Percentiles rank a stretch among this genome's conserved stretches.
Evolutionary conservation across 2,329 filamentous ascomycete genomes (phyloP).

Genomic region (Colletotrichum cuscutae): DNA sequence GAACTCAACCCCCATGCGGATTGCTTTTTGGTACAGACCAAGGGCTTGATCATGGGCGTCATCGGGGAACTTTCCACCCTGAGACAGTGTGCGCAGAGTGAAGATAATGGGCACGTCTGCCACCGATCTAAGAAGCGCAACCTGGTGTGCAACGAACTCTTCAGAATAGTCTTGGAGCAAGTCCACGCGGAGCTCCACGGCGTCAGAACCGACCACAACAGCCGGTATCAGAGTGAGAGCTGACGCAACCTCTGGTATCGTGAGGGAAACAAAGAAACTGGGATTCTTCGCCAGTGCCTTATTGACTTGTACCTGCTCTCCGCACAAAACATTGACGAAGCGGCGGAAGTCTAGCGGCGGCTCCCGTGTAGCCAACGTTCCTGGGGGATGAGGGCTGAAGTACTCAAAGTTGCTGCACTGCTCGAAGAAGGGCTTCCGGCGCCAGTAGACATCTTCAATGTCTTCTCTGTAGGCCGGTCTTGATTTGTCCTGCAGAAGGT

Average conservation of each 20-base stretch:
- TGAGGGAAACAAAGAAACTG: constrained; percentile 94
- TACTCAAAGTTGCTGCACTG: constrained; percentile 96
- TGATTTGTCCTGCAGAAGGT: constrained; percentile 87
- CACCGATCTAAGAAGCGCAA: constrained; percentile 79
- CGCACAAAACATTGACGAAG: constrained; percentile 66
- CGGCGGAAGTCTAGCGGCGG: constrained; percentile 70
- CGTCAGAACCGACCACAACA: constrained; percentile 87
- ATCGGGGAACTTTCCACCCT: constrained; percentile 91
- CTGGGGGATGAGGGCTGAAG: constrained; percentile 75
- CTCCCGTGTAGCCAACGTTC: constrained; percentile 20
- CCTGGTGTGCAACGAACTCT: constrained; percentile 84
- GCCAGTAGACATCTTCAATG: constrained; percentile 89
- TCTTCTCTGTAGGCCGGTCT: constrained; percentile 93
- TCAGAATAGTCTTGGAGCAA: constrained; percentile 79
- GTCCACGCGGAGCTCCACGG: constrained; percentile 94
- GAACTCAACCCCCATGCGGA: constrained; percentile 90
- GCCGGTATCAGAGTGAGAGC: constrained; percentile 73
- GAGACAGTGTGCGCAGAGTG: constrained; percentile 85
- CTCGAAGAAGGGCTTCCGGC: constrained; percentile 88
- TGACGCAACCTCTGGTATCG: constrained; percentile 77
- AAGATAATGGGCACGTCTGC: constrained; percentile 88
- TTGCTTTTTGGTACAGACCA: constrained; percentile 79
- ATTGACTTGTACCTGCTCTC: constrained; percentile 24
- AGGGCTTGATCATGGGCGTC: constrained; percentile 75
- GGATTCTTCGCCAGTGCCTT: constrained; percentile 63